Percentiles rank a stretch among this genome's conserved stretches.
phyloP scores from a whole-genome alignment of 257 asterid species.

The Lantana camara region DNA sequence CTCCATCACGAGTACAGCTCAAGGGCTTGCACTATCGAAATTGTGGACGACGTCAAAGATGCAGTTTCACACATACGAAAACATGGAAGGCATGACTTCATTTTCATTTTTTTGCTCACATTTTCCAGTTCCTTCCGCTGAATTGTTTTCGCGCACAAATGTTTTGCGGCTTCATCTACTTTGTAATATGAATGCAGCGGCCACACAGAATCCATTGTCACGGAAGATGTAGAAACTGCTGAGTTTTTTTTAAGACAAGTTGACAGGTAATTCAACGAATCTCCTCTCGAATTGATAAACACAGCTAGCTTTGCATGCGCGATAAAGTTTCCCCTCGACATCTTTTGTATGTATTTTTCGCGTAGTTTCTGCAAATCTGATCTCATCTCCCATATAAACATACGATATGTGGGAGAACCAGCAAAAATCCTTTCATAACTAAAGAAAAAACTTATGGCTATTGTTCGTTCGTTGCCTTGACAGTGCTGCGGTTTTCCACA shows the following conservation, averaged over 20 bases:
- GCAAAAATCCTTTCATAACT: too few relatives aligned
- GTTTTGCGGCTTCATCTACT: neutral
- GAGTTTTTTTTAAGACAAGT: slow-evolving; percentile 40
- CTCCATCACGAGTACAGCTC: slow-evolving; percentile 64
- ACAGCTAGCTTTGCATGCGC: too few relatives aligned
- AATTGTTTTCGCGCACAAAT: too few relatives aligned
- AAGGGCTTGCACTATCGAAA: slow-evolving; percentile 58
- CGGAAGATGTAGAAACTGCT: slow-evolving; percentile 38
- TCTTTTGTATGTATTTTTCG: too few relatives aligned
- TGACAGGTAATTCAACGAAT: slow-evolving; percentile 32
- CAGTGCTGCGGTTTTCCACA: slow-evolving; percentile 78
- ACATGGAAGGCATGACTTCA: slow-evolving; percentile 68
- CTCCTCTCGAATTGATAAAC: too few relatives aligned
- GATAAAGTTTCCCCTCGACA: too few relatives aligned
- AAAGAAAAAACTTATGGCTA: neutral
- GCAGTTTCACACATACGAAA: slow-evolving; percentile 54
- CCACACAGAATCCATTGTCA: slow-evolving; percentile 44
- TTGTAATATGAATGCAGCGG: slow-evolving; percentile 31
- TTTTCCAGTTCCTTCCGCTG: too few relatives aligned
- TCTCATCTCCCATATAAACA: too few relatives aligned
- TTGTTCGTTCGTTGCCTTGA: slow-evolving; percentile 10
- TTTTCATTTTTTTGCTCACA: too few relatives aligned
- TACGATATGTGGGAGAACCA: too few relatives aligned
- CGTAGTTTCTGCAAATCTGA: too few relatives aligned
- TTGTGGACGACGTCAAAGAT: slow-evolving; percentile 51